A percentile compares a stretch with the other conserved stretches of the same genome.
Conservation (phyloP, 345 rosid species). For the Hibiscus mutabilis region DNA sequence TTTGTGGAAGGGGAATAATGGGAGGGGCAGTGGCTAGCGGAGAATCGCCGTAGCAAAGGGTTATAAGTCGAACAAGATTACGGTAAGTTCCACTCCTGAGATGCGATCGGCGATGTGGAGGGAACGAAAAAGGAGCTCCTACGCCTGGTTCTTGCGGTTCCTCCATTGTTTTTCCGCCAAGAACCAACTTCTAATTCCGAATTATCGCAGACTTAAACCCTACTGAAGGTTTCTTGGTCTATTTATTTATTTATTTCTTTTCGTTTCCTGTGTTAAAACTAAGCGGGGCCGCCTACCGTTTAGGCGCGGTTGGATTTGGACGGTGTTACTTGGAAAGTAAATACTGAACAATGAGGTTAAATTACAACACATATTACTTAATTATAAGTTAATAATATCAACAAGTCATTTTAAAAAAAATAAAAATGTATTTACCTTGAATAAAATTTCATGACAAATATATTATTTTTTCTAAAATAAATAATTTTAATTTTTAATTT, state of each 20-base stretch:
- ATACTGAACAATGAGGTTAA: too few species aligned
- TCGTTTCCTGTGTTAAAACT: not conserved
- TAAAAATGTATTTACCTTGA: too few species aligned
- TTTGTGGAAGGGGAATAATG: slow-evolving; percentile 20
- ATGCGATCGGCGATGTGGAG: slow-evolving; percentile 23
- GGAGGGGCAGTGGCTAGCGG: slow-evolving; percentile 33
- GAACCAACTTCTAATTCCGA: not conserved
- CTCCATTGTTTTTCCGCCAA: slow-evolving; percentile 24
- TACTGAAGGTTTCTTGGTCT: not conserved
- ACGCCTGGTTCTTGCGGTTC: slow-evolving; percentile 7
- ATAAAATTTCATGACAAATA: too few species aligned
- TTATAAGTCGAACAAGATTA: slow-evolving; percentile 36
- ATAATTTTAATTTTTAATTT: too few species aligned
- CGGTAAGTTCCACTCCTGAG: slow-evolving; percentile 38
- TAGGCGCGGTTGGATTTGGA: too few species aligned
- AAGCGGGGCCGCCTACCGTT: not conserved
- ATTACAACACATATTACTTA: too few species aligned
- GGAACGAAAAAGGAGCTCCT: slow-evolving; percentile 8
- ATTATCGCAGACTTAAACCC: not conserved
- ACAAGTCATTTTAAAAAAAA: too few species aligned
- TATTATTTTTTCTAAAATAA: too few species aligned
- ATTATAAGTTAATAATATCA: too few species aligned
- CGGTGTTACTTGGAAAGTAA: too few species aligned
- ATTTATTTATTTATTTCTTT: not conserved
- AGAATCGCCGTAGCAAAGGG: slow-evolving; percentile 38